A percentile compares a stretch with the other conserved stretches of the same genome.
These are phyloP conservation scores for Tolypocladium album DNA, from an alignment of 2,329 filamentous ascomycete genomes.

Conservation along the genomic window DNA sequence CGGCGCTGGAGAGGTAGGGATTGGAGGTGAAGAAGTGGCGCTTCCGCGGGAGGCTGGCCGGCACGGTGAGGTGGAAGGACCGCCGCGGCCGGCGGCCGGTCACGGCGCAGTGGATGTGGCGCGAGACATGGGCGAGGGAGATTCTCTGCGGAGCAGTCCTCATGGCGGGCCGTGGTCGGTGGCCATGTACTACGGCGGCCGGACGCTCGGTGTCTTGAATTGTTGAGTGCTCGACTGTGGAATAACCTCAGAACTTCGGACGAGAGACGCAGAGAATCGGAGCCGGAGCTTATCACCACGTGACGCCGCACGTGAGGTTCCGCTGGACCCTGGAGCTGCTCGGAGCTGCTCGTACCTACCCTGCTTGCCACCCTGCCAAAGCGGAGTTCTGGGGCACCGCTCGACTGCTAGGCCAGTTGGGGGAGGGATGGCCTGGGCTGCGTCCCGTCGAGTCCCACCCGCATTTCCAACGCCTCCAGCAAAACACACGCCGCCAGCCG, in stretches of 20 bases:
- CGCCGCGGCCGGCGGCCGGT: slow-evolving; percentile 17
- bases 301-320: background rate
- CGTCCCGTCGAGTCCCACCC: background rate
- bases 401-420: background rate
- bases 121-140: slow-evolving; percentile 17
- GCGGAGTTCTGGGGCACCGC: no score
- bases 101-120: slow-evolving; percentile 17
- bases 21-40: slow-evolving; percentile 59
- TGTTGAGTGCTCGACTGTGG: background rate
- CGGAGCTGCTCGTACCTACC: no score
- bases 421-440: background rate
- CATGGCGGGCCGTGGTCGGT: slow-evolving; percentile 15
- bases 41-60: slow-evolving; percentile 37
- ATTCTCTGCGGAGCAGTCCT: slow-evolving; percentile 20
- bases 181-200: background rate
- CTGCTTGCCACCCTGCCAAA: background rate
- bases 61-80: slow-evolving; percentile 35
- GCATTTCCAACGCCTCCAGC: background rate
- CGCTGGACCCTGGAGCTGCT: background rate
- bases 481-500: background rate
- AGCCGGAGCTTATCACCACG: slow-evolving; percentile 7
- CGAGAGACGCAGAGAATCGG: background rate
- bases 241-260: background rate
- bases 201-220: background rate
- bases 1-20: slow-evolving; percentile 33